Evolutionary conservation across 106 monocot genomes (phyloP), one percentile per base, ranked within the genome.

Genomic region (Posidonia australis): DNA sequence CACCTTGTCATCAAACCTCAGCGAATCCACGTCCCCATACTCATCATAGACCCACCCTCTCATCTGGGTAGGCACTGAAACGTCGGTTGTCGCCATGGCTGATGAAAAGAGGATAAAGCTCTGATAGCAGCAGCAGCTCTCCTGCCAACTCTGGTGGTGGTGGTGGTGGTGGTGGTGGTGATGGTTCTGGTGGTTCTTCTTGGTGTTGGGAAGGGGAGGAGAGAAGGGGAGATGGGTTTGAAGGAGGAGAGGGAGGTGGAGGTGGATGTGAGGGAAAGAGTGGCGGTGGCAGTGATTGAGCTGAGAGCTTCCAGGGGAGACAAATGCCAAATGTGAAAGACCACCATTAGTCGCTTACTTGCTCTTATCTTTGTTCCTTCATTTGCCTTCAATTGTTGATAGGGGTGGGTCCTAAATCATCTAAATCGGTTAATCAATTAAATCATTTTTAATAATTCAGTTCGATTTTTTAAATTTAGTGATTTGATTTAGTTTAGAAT

Each of bases 41-140:
- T 78, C 90, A 16, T 77, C 78, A 49, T 96, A 96, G 5, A 84
- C 75, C 90, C 87, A 90, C 0, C 82, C 87, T 74, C 82, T 90
- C 96, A 96, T 96, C 71, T 78, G 58, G 10, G 69, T 43, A 17
- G 90, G 96, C 45, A 82, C 46, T 7, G 36, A 36, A 36, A 7
- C 36, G 2, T 36, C 36, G 36, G 36, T 36, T 36, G 36, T 7
- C 36, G 36, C 2, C 36, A 36, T 36, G 36, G 5, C 36, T 36
- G 36, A 36, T 7, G 36, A 64, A 10, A n/a, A n/a, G n/a, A n/a
- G n/a, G 72, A 20, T 7, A 25, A n/a, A n/a, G 19, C 46, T n/a
- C n/a, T 47, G 24, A 14, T 24, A n/a, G 64, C 46, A 31, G n/a
- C 30, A 18, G 0, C 42, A 44, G 16, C 13, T 1, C 62, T 62